phyloP scores from a whole-genome alignment of 768 basidiomycete genomes.

The Rubroboletus satanas region DNA sequence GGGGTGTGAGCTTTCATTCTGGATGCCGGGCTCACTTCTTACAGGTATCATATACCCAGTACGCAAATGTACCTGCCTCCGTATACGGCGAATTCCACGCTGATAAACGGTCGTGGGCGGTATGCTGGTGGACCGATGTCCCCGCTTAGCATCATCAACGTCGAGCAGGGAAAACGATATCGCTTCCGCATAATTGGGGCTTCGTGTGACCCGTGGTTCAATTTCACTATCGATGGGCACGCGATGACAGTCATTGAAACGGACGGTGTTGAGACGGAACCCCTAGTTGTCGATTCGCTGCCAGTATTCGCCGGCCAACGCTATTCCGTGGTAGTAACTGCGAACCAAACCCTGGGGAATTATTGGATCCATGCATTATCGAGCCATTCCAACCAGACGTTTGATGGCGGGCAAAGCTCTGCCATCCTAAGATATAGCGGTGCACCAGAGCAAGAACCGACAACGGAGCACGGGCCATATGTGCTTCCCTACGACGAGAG shows the following conservation, averaged over 20 bases:
- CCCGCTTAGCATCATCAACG: constrained; percentile 32
- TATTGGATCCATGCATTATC: constrained; percentile 33
- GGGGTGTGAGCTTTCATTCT: constrained; percentile 13
- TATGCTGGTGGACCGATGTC: constrained; percentile 22
- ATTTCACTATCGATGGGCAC: constrained; percentile 27
- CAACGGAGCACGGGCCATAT: constrained; percentile 15
- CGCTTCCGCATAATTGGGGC: constrained; percentile 37
- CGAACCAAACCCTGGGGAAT: constrained; percentile 39
- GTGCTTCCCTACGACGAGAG: constrained; percentile 14
- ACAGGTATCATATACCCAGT: constrained; percentile 18
- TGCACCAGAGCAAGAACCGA: constrained; percentile 28
- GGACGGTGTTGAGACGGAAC: constrained; percentile 38
- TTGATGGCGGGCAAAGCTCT: constrained; percentile 28
- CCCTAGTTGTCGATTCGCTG: constrained; percentile 36
- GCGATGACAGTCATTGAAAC: constrained; percentile 38
- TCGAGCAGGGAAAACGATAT: constrained; percentile 34
- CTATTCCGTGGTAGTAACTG: constrained; percentile 44
- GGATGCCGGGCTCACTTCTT: constrained; percentile 21
- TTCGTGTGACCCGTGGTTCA: constrained; percentile 32
- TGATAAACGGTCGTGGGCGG: constrained; percentile 41
- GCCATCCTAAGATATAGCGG: constrained; percentile 22
- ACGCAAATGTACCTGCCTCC: constrained; percentile 4
- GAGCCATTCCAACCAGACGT: constrained; percentile 24
- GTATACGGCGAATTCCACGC: constrained; percentile 25
- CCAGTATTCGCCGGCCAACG: constrained; percentile 40